phyloP scores from a whole-genome alignment of 2,329 filamentous ascomycete genomes.

The Didymosphaeria variabile region DNA sequence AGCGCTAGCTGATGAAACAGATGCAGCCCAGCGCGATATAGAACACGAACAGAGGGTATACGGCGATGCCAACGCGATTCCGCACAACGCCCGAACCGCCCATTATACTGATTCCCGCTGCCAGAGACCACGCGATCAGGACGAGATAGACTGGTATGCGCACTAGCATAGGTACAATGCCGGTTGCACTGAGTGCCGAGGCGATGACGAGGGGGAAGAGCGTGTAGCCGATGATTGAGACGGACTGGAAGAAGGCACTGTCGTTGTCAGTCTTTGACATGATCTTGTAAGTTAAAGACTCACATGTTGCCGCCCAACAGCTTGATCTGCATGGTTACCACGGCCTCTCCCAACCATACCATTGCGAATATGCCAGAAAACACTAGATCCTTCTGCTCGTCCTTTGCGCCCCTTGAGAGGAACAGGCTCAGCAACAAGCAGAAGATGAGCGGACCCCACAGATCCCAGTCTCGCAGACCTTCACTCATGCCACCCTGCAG shows the following conservation, averaged over 20 bases:
- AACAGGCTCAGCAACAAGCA: slow-evolving; percentile 88
- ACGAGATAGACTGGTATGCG: slow-evolving; percentile 91
- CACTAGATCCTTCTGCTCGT: slow-evolving; percentile 84
- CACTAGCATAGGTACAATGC: slow-evolving; percentile 75
- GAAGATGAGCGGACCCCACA: slow-evolving; percentile 97
- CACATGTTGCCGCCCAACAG: slow-evolving; percentile 96
- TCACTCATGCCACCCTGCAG: slow-evolving; percentile 81
- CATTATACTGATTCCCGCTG: slow-evolving; percentile 93
- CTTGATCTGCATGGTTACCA: slow-evolving; percentile 98
- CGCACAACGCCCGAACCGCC: slow-evolving; percentile 95
- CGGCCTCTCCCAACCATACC: slow-evolving; percentile 95
- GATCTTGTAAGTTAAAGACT: slow-evolving; percentile 53
- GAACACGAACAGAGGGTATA: slow-evolving; percentile 95
- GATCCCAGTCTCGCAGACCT: slow-evolving; percentile 93
- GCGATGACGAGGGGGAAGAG: slow-evolving; percentile 97
- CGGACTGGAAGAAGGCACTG: slow-evolving; percentile 96
- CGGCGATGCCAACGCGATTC: slow-evolving; percentile 91
- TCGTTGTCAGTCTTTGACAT: slow-evolving; percentile 36
- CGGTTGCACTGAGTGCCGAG: slow-evolving; percentile 83
- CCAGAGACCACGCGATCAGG: slow-evolving; percentile 89
- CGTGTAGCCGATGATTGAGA: slow-evolving; percentile 98
- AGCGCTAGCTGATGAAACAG: slow-evolving; percentile 88
- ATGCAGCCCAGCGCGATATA: slow-evolving; percentile 92
- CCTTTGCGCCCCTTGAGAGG: slow-evolving; percentile 80
- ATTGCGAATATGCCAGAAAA: slow-evolving; percentile 97